These are phyloP conservation scores for Pseudocercospora crystallina DNA, from an alignment of 2,329 filamentous ascomycete genomes.

Conservation along the genomic window DNA sequence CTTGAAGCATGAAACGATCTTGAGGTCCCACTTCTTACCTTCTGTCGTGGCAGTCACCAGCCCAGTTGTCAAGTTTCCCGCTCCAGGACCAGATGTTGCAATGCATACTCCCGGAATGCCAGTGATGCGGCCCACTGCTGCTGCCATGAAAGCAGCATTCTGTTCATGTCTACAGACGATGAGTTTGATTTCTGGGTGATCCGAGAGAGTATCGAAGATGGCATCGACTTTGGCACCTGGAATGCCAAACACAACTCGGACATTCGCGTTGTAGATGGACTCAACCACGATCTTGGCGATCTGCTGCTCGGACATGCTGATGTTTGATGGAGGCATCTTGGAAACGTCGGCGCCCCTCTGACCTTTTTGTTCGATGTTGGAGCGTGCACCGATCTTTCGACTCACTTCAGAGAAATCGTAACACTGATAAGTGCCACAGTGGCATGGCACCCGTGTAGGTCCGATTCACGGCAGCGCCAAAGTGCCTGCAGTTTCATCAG, in stretches of 20 bases:
- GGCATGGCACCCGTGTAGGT: too few species aligned
- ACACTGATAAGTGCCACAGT: too few species aligned
- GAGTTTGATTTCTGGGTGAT: conserved; percentile 50
- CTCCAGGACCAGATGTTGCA: conserved; percentile 50
- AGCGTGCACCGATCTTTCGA: too few species aligned
- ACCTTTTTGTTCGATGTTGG: too few species aligned
- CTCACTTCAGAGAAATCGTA: too few species aligned
- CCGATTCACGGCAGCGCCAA: too few species aligned
- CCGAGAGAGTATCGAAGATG: conserved; percentile 48
- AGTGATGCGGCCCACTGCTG: conserved; percentile 48
- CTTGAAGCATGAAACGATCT: too few species aligned
- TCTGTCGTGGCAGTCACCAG: conserved; percentile 48
- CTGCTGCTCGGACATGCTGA: conserved; percentile 27
- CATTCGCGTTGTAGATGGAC: conserved; percentile 43
- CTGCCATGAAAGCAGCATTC: conserved; percentile 53
- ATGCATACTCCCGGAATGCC: conserved; percentile 49
- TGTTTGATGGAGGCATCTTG: neutral
- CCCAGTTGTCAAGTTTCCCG: conserved; percentile 49
- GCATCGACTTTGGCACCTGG: conserved; percentile 47
- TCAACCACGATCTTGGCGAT: conserved; percentile 37
- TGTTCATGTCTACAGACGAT: conserved; percentile 52
- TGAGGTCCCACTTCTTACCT: neutral
- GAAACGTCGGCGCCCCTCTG: too few species aligned
- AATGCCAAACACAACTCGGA: conserved; percentile 49
- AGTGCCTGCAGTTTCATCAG: too few species aligned